Evolutionary conservation across 768 basidiomycete species (phyloP).

Genomic region (Gloeopeniophorella convolvens): DNA sequence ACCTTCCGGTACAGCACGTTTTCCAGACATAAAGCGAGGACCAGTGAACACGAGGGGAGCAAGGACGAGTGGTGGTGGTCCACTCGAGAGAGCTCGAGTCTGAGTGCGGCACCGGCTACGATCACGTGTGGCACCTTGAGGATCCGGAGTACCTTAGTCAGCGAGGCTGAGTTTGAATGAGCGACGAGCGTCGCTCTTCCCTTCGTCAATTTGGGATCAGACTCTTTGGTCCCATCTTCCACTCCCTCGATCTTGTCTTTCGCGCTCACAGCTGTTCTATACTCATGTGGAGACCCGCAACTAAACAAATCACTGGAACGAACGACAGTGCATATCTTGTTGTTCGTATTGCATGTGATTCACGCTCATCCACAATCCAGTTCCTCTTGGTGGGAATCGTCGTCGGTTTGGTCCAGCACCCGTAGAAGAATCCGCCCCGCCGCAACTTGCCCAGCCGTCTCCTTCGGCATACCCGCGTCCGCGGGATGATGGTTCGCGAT

Average conservation of each 20-base stretch:
- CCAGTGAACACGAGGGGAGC: not conserved
- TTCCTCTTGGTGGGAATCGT: constrained; percentile 71
- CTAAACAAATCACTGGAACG: constrained; percentile 85
- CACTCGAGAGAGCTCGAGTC: too few relatives aligned
- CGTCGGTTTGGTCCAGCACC: constrained; percentile 90
- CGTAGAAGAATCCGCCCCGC: constrained; percentile 71
- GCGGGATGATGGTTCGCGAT: constrained; percentile 39
- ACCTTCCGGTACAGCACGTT: constrained; percentile 26
- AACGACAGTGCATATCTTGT: constrained; percentile 70
- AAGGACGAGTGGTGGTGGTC: too few relatives aligned
- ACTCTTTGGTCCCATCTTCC: constrained; percentile 18
- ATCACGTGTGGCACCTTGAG: too few relatives aligned
- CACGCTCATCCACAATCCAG: constrained; percentile 26
- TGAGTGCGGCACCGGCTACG: too few relatives aligned
- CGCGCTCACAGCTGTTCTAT: constrained; percentile 9
- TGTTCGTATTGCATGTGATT: not conserved
- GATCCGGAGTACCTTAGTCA: constrained; percentile 15
- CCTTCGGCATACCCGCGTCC: constrained; percentile 77
- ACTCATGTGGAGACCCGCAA: constrained; percentile 83
- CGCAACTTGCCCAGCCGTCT: constrained; percentile 82
- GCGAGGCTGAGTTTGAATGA: constrained; percentile 19
- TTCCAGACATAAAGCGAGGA: constrained; percentile 17
- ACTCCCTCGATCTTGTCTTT: constrained; percentile 16
- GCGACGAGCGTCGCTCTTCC: not conserved
- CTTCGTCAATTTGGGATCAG: constrained; percentile 10